These are phyloP conservation scores for Leersia perrieri DNA, from an alignment of 176 grass and related monocot species.

Conservation along the genomic window DNA sequence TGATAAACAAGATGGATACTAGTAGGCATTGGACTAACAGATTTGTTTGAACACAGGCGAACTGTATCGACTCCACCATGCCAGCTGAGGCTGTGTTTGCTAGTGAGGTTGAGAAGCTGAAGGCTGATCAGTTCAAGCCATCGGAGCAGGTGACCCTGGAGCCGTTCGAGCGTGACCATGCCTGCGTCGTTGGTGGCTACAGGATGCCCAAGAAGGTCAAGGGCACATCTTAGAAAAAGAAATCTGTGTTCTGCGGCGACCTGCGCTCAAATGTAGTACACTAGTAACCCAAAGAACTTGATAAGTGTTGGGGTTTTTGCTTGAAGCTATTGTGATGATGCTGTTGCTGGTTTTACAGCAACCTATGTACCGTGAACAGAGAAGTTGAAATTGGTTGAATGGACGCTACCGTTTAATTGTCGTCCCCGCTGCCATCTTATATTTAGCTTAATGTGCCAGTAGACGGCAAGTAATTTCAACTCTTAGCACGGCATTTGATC, in stretches of 20 bases:
- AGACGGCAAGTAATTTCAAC: too few species aligned
- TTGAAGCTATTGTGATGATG: not conserved
- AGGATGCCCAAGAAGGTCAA: constrained; percentile 84
- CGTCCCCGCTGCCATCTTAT: not conserved
- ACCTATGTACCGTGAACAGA: not conserved
- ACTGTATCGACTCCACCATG: constrained; percentile 83
- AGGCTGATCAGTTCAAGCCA: constrained; percentile 85
- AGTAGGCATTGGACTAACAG: not conserved
- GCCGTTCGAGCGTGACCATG: constrained; percentile 75
- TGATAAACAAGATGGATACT: not conserved
- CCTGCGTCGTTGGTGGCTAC: constrained; percentile 75
- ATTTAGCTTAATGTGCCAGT: too few species aligned
- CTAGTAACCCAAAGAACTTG: not conserved
- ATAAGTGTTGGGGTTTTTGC: not conserved
- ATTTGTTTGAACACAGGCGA: constrained; percentile 35
- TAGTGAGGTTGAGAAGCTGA: constrained; percentile 80
- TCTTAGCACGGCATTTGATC: not conserved
- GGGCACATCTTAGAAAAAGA: not conserved
- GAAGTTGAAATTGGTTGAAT: not conserved
- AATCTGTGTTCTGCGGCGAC: not conserved
- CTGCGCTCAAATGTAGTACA: not conserved
- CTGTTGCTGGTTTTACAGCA: constrained; percentile 2
- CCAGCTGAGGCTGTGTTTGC: constrained; percentile 72
- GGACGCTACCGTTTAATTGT: not conserved
- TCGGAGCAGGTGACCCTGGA: constrained; percentile 79